Conservation (phyloP, 2,329 filamentous ascomycete species). For the Stachybotrys elegans region DNA sequence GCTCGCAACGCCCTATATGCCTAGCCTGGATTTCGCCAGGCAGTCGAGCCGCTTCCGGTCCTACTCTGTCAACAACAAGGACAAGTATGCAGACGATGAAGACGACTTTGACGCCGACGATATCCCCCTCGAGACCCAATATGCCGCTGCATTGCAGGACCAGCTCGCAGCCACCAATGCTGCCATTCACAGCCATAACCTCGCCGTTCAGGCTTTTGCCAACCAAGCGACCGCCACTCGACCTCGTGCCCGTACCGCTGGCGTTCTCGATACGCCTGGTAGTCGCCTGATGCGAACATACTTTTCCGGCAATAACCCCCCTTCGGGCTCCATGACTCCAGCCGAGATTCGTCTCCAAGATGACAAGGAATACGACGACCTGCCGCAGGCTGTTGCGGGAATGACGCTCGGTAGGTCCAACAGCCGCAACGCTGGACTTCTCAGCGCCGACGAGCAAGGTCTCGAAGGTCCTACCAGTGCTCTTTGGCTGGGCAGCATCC, state of each 20-base stretch:
- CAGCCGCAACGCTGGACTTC: constrained; percentile 60
- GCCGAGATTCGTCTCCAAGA: constrained; percentile 71
- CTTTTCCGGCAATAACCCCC: constrained; percentile 62
- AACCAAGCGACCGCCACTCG: constrained; percentile 76
- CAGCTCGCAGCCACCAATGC: constrained; percentile 60
- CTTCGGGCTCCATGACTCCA: constrained; percentile 71
- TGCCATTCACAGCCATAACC: constrained; percentile 83
- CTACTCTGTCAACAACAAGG: constrained; percentile 97
- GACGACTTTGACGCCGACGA: constrained; percentile 62
- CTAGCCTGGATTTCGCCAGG: constrained; percentile 70
- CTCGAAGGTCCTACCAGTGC: constrained; percentile 88
- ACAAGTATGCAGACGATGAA: constrained; percentile 89
- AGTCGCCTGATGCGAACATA: constrained; percentile 65
- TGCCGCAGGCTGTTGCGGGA: constrained; percentile 76
- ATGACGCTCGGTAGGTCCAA: constrained; percentile 67
- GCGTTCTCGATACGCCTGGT: constrained; percentile 77
- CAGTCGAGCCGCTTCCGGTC: constrained; percentile 87
- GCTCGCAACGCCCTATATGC: constrained; percentile 69
- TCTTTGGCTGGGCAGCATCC: constrained; percentile 95
- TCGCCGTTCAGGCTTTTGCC: constrained; percentile 88
- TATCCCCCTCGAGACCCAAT: constrained; percentile 49
- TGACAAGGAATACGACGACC: constrained; percentile 71
- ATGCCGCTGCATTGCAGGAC: constrained; percentile 57
- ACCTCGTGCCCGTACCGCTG: constrained; percentile 85
- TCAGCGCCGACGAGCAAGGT: constrained; percentile 70